Base-by-base conservation (phyloP, 768 basidiomycete species). In the Trametes cinnabarina region DNA sequence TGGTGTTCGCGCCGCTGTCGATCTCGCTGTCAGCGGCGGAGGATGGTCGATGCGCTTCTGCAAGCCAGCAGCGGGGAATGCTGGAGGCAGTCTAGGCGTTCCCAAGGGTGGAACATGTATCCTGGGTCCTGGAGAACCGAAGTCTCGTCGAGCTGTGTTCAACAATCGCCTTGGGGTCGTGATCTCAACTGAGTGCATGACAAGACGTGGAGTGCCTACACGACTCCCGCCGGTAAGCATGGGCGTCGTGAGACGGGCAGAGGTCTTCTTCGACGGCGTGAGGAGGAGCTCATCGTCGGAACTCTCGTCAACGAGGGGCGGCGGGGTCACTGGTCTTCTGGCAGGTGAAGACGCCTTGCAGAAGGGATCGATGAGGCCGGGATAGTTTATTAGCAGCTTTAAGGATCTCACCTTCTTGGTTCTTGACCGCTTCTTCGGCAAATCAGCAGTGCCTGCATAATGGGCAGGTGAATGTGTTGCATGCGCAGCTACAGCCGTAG, bases 181-280 rank as follows among this genome's bases (percentile, higher is more conserved):
- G 2, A 70, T 67, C 51, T 70, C 69, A 3, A 70, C 68, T 1
- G 62, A 66, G 19, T 70, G 55, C 44, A 70, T 32, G 39, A 70
- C 20, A 37, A 65, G 46, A 1, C 69, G 62, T 1, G 66, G 63
- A 0, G 65, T 63, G 12, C 47, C 55, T 10, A 47, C 10, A 1
- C 42, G 56, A 10, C 19, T 48, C 1, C 44, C 51, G 26, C 22
- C 49, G 2, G 46, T 37, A 11, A 23, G 51, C 15, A 42, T 42
- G 0, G 64, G 64, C 12, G 61, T 65, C 4, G 52, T 48, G 6
- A 39, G 49, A 2, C 56, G 60, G 3, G 43, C 42, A 2, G 41
- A 11, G 0, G 34, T 42, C 19, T 53, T 56, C 46, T 56, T 65
- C 15, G 55, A 42, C 8, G 61, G 49, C 1, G 53, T 52, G 3